Percentiles rank a stretch among this genome's conserved stretches.
These are phyloP conservation scores for Symbiotaphrina buchneri DNA, from an alignment of 495 filamentous ascomycete genomes.

Conservation along the genomic window DNA sequence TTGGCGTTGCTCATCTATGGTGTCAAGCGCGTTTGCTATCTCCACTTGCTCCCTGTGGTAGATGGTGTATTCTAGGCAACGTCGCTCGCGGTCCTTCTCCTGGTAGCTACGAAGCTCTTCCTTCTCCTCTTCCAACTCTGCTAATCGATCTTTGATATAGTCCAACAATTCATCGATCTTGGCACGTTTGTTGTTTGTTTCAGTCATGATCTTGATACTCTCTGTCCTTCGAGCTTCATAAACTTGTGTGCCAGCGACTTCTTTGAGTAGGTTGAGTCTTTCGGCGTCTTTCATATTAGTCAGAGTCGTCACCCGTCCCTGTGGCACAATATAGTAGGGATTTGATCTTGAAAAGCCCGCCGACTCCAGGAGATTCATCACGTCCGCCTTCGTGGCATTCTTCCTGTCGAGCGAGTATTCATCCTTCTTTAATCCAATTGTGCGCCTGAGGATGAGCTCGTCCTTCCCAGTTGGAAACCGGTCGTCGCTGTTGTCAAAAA, in stretches of 20 bases:
- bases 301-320: constrained; percentile 83
- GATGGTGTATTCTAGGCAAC: constrained; percentile 87
- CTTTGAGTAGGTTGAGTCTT: constrained; percentile 73
- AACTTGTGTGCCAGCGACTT: constrained; percentile 90
- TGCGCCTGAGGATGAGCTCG: constrained; percentile 74
- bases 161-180: constrained; percentile 87
- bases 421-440: constrained; percentile 94
- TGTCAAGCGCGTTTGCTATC: constrained; percentile 52
- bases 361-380: constrained; percentile 87
- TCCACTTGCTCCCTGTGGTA: constrained; percentile 72
- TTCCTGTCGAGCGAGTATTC: constrained; percentile 95
- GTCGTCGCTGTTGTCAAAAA: constrained; percentile 94
- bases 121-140: constrained; percentile 89
- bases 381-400: constrained; percentile 83
- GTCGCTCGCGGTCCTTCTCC: constrained; percentile 80
- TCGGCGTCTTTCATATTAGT: constrained; percentile 98
- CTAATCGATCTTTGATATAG: constrained; percentile 74
- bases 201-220: constrained; percentile 88
- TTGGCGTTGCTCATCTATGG: constrained; percentile 60
- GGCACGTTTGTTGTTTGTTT: constrained; percentile 77
- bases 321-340: constrained; percentile 97
- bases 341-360: constrained; percentile 95
- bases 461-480: constrained; percentile 87
- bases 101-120: constrained; percentile 83
- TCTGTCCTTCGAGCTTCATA: constrained; percentile 83